Conservation (phyloP, 2,329 filamentous ascomycete species). For the Thielaviopsis euricoi region DNA sequence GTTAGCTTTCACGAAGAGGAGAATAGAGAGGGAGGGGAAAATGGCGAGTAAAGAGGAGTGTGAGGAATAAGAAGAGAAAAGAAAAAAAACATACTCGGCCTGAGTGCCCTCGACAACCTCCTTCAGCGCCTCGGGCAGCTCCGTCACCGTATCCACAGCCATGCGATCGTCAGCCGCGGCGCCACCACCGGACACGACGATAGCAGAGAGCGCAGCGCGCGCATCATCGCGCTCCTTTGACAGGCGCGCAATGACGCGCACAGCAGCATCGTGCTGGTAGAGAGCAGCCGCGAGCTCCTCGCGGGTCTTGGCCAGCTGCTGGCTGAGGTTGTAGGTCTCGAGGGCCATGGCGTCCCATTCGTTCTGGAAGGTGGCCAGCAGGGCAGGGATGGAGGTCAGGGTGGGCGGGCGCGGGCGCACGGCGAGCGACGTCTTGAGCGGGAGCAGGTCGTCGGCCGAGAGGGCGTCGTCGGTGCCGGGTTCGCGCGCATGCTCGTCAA, state of each 20-base stretch:
- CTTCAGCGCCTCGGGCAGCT: slow-evolving; percentile 54
- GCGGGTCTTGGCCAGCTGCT: slow-evolving; percentile 75
- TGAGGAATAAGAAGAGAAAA: not conserved
- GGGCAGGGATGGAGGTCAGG: slow-evolving; percentile 86
- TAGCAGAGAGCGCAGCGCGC: slow-evolving; percentile 69
- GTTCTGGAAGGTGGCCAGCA: slow-evolving; percentile 89
- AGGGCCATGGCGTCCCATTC: slow-evolving; percentile 93
- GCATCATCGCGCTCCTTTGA: slow-evolving; percentile 89
- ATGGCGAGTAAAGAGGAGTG: slow-evolving; percentile 9
- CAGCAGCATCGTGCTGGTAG: slow-evolving; percentile 95
- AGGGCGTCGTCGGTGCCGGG: slow-evolving; percentile 80
- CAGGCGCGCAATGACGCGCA: slow-evolving; percentile 80
- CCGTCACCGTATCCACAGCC: slow-evolving; percentile 67
- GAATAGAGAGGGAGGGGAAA: not conserved
- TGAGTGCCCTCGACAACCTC: slow-evolving; percentile 67
- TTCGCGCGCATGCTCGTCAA: slow-evolving; percentile 83
- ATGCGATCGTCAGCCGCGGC: slow-evolving; percentile 61
- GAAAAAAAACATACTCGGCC: slow-evolving; percentile 42
- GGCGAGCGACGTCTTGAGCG: slow-evolving; percentile 66
- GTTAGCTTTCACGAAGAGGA: no score
- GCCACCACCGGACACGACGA: slow-evolving; percentile 49
- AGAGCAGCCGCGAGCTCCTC: slow-evolving; percentile 88
- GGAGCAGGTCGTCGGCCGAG: slow-evolving; percentile 67
- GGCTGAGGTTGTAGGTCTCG: slow-evolving; percentile 79
- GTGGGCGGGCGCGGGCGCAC: slow-evolving; percentile 83